These are phyloP conservation scores for Rhodosporidiobolus odoratus DNA, from an alignment of 768 basidiomycete species.

Conservation along the genomic window DNA sequence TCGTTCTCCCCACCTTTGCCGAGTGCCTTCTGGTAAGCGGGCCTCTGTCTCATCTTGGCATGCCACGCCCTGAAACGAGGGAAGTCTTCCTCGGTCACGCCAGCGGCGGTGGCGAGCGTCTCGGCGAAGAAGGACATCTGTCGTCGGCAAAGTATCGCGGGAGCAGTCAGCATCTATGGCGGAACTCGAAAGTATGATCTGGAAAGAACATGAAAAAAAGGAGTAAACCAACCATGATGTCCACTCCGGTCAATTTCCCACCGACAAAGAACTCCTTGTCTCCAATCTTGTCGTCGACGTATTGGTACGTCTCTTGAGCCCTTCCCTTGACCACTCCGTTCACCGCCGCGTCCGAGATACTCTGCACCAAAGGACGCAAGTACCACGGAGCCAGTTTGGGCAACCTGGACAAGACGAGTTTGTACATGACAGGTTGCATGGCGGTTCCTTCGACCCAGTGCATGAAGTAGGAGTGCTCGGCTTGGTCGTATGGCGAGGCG, in stretches of 20 bases:
- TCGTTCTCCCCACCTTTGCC: too few species aligned
- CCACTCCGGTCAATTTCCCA: not conserved
- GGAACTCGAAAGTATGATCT: too few species aligned
- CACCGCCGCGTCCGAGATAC: not conserved
- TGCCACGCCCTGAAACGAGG: too few species aligned
- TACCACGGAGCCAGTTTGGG: not conserved
- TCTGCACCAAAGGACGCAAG: not conserved
- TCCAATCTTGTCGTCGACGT: not conserved
- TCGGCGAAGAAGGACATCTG: too few species aligned
- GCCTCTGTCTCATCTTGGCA: too few species aligned
- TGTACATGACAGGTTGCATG: not conserved
- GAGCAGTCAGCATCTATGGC: too few species aligned
- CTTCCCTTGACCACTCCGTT: not conserved
- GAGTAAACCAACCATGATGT: too few species aligned
- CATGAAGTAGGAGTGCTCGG: not conserved
- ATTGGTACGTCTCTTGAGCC: not conserved
- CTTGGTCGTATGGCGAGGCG: not conserved
- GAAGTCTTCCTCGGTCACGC: too few species aligned
- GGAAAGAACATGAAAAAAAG: too few species aligned
- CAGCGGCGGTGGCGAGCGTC: too few species aligned
- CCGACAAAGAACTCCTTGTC: not conserved
- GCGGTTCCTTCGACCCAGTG: not conserved
- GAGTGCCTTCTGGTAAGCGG: too few species aligned
- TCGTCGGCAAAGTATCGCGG: too few species aligned
- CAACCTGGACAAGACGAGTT: not conserved